Evolutionary conservation across 768 basidiomycete species (phyloP).

Genomic region (Termitomyces sp.): DNA sequence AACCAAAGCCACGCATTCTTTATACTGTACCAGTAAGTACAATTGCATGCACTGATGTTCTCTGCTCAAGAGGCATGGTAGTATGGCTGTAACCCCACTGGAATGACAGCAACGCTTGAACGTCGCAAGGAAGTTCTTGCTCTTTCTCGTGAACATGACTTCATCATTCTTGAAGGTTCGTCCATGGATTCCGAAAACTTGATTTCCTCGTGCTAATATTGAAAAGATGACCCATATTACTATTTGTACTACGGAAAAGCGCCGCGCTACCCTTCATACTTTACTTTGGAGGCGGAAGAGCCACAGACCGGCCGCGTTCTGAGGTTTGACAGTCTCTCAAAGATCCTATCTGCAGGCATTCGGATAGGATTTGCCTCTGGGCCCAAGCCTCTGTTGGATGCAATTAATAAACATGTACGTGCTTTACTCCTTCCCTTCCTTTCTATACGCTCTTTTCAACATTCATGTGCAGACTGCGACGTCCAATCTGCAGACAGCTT

Average conservation of each 20-base stretch:
- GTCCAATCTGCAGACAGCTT: conserved; percentile 57
- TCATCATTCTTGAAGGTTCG: conserved; percentile 78
- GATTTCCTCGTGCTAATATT: neutral
- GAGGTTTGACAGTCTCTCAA: conserved; percentile 84
- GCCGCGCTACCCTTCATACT: conserved; percentile 67
- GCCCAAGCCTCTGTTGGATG: conserved; percentile 54
- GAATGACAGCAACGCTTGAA: conserved; percentile 61
- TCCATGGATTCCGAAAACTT: neutral
- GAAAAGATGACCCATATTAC: conserved; percentile 69
- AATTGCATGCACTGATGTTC: neutral
- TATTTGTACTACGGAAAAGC: conserved; percentile 67
- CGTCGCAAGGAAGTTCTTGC: conserved; percentile 64
- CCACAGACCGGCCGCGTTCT: conserved; percentile 67
- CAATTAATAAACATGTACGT: conserved; percentile 63
- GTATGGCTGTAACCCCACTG: conserved; percentile 87
- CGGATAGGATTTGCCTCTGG: conserved; percentile 76
- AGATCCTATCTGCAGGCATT: conserved; percentile 68
- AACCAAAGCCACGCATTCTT: conserved; percentile 65
- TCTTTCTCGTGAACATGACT: conserved; percentile 62
- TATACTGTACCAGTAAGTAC: conserved; percentile 68
- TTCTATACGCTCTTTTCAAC: neutral
- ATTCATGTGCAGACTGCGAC: conserved; percentile 21
- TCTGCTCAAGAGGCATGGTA: conserved; percentile 17
- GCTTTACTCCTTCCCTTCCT: neutral
- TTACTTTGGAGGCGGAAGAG: conserved; percentile 62